Evolutionary conservation across 2,329 filamentous ascomycete species (phyloP), one percentile per base, ranked within the genome.

Genomic region (Pseudogymnoascus sp.): DNA sequence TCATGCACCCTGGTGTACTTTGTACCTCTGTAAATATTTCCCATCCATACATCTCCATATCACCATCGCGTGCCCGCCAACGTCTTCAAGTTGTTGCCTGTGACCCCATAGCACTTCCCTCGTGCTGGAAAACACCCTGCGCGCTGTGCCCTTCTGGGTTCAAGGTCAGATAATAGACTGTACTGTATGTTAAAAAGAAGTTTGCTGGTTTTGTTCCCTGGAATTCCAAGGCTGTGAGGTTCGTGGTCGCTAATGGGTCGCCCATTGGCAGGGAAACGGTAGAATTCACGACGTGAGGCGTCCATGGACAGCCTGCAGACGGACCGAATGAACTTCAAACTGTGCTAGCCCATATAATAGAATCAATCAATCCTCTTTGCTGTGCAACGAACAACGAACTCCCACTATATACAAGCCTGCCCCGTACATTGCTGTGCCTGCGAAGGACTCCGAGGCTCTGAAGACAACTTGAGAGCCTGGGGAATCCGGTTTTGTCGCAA

Each of bases 191-290:
- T 4, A 33, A 18, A 33, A 21, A 56, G 28, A 56, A 35, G n/a
- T 33, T 56, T 56, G 10, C 50, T 31, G 47, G 23, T 53, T 31
- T 53, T 31, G 47, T 53, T 53, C 47, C 47, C 47, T 53, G 6
- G 25, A 16, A 53, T 53, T 31, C 47, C 47, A 56, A 56, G 28
- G 50, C 50, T 56, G 50, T 56, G 50, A 56, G 50, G 50, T 56
- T 56, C 28, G 50, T 56, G 50, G 50, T 56, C 50, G 28, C 50
- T 56, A 56, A 56, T 56, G 50, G 50, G 50, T 56, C 50, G 50
- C 28, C 50, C 50, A 56, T 56, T 56, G 50, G 50, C 50, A 56
- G 50, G 50, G 50, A 56, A 56, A 56, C 50, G 50, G 50, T 56
- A 56, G 28, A 56, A 56, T 35, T 56, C 50, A 56, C 50, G 16